Base-by-base conservation (phyloP, 1,284 basidiomycete genomes). In the Vanrija sp. region DNA sequence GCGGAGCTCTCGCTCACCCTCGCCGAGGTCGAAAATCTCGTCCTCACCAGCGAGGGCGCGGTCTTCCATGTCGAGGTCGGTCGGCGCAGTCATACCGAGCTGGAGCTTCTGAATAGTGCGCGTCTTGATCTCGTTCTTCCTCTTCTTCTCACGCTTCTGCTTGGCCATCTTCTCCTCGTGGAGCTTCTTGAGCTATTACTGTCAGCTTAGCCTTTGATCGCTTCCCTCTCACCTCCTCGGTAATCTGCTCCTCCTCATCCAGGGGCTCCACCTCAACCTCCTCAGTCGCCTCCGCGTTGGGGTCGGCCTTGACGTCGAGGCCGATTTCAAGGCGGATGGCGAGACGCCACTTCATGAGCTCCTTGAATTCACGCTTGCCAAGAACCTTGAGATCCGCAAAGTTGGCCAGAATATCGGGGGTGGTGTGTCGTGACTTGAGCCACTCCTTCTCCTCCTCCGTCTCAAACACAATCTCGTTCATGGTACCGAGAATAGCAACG, bases 281-380 rank as follows among this genome's bases (percentile, higher is more conserved):
- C 73, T 94, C 91, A 0, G 85, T 89, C 43, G 83, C 74, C 68
- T 96, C 88, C 61, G 88, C 86, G 0, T 82, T 80, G 10, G 81
- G 75, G 62, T 84, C 87, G 5, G 81, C 83, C 75, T 88, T 93
- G 63, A 84, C 80, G 56, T 96, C 93, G 29, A 93, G 75, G 25
- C 91, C 93, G 51, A 90, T 78, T 80, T 91, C 91, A 77, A 91
- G 88, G 51, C 91, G 87, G 44, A 96, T 79, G 9, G 85, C 83
- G 29, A 85, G 77, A 49, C 94, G 83, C 95, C 96, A 99, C 79
- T 89, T 96, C 60, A 98, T 82, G 57, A 99, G 78, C 10, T 83
- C 76, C 75, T 97, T 97, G 80, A 98, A 99, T 69, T 99, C 96
- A 49, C 93, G 88, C 78, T 97, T 98, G 46, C 96, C 96, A 38